Percentiles rank a stretch among this genome's conserved stretches.
phyloP scores from a whole-genome alignment of 2,329 filamentous ascomycete species.

The Cytospora piceicola region DNA sequence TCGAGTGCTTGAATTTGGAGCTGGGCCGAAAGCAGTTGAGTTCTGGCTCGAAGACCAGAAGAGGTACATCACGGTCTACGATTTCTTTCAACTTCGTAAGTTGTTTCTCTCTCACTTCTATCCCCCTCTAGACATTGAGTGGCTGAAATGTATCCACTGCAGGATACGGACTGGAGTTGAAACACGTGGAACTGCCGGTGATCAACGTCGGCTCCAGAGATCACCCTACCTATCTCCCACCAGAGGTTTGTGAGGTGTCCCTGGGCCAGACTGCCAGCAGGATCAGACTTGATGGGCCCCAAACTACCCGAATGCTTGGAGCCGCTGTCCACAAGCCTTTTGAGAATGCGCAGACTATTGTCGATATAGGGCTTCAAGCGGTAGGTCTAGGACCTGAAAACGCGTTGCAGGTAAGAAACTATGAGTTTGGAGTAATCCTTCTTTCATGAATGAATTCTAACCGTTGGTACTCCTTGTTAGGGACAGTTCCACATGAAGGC shows the following conservation, averaged over 20 bases:
- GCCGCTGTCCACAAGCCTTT: slow-evolving; percentile 61
- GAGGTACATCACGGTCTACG: slow-evolving; percentile 55
- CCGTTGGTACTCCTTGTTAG: slow-evolving; percentile 36
- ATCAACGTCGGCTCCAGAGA: slow-evolving; percentile 60
- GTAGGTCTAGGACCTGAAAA: slow-evolving; percentile 51
- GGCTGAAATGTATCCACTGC: background rate
- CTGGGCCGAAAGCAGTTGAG: slow-evolving; percentile 54
- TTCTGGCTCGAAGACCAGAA: slow-evolving; percentile 51
- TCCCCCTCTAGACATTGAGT: background rate
- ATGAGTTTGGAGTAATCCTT: background rate
- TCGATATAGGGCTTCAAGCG: slow-evolving; percentile 49
- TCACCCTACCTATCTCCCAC: slow-evolving; percentile 60
- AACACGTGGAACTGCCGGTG: slow-evolving; percentile 49
- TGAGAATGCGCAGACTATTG: slow-evolving; percentile 60
- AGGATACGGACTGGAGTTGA: slow-evolving; percentile 44
- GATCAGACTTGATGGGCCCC: slow-evolving; percentile 50
- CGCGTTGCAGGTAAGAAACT: slow-evolving; percentile 41
- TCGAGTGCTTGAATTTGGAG: slow-evolving; percentile 40
- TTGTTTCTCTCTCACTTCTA: slow-evolving; percentile 26
- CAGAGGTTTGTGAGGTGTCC: slow-evolving; percentile 59
- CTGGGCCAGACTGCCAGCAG: slow-evolving; percentile 54
- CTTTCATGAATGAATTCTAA: background rate
- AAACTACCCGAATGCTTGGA: slow-evolving; percentile 62
- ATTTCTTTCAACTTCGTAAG: slow-evolving; percentile 51
- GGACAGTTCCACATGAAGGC: slow-evolving; percentile 57